Evolutionary conservation across 2,329 filamentous ascomycete species (phyloP), one percentile per base, ranked within the genome.

Genomic region (Stachybotrys chartarum): DNA sequence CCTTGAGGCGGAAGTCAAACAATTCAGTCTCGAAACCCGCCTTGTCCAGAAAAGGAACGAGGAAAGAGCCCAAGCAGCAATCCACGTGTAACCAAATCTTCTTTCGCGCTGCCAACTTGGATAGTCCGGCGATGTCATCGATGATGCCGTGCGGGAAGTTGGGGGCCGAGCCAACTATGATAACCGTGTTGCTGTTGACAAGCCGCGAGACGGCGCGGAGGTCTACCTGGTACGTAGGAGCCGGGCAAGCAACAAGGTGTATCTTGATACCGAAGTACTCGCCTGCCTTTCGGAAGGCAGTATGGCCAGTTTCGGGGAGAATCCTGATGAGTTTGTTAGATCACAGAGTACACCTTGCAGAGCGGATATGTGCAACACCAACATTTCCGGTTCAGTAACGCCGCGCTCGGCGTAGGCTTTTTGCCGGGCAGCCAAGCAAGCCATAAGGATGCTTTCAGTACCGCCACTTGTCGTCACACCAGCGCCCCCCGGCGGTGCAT

Each of bases 91-190:
- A 83, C 17, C 91, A 92, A 30, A 97, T 78, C 66, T 86, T 88
- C 68, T 89, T 86, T 66, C 86, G 86, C 39, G 88, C 68, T 0
- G 94, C 94, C 6, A 99, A 81, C 57, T 86, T 87, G 55, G 92
- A 96, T 47, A 99, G 84, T 1, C 84, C 82, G 1, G 88, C 75
- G 63, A 99, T 97, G 71, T 97, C 91, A 72, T 99, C 94, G 60
- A 99, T 94, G 68, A 99, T 96, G 58, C 94, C 94, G 70, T 99
- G 94, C 44, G 94, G 94, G 74, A 97, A 99, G 78, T 97, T 99
- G 57, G 94, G 94, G 0, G 94, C 92, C 2, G 90, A 96, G 51
- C 94, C 94, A 53, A 97, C 94, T 5, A 99, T 85, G 31, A 99
- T 78, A 58, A 97, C 76, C 0, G 94, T 99, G 76, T 99, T 99